These are phyloP conservation scores for Coniferiporia sulphurascens DNA, from an alignment of 1,284 basidiomycete genomes.

Conservation along the genomic window DNA sequence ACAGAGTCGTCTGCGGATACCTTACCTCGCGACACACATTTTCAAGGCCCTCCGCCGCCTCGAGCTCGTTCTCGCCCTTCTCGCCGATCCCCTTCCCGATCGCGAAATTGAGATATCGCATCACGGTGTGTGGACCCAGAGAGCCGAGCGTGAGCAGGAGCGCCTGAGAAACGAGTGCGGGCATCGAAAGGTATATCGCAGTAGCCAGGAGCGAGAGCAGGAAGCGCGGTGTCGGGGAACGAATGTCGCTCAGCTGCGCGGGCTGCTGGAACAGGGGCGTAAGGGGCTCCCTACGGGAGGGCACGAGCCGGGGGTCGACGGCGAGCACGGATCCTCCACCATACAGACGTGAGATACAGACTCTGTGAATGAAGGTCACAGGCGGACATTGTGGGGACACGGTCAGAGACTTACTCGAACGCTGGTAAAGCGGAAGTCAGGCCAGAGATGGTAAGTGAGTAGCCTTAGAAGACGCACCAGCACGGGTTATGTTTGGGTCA, in stretches of 20 bases:
- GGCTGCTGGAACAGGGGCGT: conserved; percentile 54
- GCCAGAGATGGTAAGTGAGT: background rate
- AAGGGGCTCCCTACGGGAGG: conserved; percentile 63
- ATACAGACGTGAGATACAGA: conserved; percentile 80
- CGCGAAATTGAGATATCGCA: conserved; percentile 80
- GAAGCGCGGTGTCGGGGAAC: conserved; percentile 68
- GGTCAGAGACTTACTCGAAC: conserved; percentile 37
- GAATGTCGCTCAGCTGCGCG: conserved; percentile 21
- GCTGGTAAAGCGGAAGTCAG: conserved; percentile 23
- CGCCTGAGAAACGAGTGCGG: conserved; percentile 71
- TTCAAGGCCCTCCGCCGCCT: conserved; percentile 67
- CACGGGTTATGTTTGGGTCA: conserved; percentile 81
- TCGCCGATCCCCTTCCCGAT: conserved; percentile 68
- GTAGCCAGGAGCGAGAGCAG: conserved; percentile 85
- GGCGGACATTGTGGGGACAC: background rate
- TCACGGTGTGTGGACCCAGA: conserved; percentile 75
- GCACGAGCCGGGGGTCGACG: conserved; percentile 60
- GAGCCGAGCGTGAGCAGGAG: conserved; percentile 69
- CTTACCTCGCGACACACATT: conserved; percentile 52
- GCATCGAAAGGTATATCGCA: conserved; percentile 81
- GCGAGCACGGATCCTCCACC: conserved; percentile 78
- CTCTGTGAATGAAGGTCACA: conserved; percentile 38
- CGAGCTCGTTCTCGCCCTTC: conserved; percentile 40
- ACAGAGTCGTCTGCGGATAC: background rate
- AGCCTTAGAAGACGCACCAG: conserved; percentile 45